Evolutionary conservation across 306 rosid species (phyloP).

Genomic region (Nissolia schottii): DNA sequence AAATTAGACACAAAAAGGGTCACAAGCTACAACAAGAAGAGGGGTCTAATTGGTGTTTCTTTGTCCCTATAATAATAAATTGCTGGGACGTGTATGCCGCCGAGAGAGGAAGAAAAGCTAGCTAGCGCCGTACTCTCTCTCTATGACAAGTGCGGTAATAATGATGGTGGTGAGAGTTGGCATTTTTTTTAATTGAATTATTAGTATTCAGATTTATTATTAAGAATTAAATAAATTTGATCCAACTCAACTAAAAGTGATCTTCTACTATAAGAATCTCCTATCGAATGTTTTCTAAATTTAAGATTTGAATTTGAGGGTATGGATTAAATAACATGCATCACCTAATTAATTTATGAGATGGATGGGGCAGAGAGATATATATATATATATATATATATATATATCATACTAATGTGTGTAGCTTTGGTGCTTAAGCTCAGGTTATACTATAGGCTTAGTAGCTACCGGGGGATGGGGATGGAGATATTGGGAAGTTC

Average conservation of each 20-base stretch:
- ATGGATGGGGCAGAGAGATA: slow-evolving; percentile 17
- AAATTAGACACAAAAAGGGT: background rate
- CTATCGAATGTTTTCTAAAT: too few species aligned
- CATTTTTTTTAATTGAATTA: background rate
- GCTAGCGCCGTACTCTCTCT: slow-evolving; percentile 10
- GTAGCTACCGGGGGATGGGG: background rate
- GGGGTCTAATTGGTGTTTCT: background rate
- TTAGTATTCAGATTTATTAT: background rate
- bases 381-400: too few species aligned
- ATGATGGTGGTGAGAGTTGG: background rate
- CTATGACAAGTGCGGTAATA: too few species aligned
- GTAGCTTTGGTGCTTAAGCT: background rate
- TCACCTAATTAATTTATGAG: slow-evolving; percentile 17
- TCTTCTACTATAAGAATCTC: too few species aligned
- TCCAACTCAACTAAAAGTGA: too few species aligned
- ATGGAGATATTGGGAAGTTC: background rate
- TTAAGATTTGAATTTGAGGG: too few species aligned
- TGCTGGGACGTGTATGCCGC: slow-evolving; percentile 37
- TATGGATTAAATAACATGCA: too few species aligned
- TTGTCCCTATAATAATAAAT: background rate
- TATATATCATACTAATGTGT: too few species aligned
- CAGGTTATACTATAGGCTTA: background rate
- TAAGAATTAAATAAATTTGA: too few species aligned
- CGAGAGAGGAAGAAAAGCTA: slow-evolving; percentile 16
- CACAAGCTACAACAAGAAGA: background rate